Evolutionary conservation across 345 rosid genomes (phyloP).

Genomic region (Luvunga scandens): DNA sequence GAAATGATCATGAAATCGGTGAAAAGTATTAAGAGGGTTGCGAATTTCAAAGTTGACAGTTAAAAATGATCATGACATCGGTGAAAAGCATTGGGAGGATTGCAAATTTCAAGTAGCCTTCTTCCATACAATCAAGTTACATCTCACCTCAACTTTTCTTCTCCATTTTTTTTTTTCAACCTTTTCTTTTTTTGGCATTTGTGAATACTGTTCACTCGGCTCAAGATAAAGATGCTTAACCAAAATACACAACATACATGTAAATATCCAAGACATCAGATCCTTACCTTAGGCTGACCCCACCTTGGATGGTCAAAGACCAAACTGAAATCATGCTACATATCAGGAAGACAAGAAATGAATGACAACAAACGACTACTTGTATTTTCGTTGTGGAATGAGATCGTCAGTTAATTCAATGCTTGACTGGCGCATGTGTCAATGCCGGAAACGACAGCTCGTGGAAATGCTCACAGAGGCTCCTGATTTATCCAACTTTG

Average conservation of each 20-base stretch:
- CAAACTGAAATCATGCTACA: slow-evolving; percentile 12
- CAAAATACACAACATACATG: background rate
- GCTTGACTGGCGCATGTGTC: slow-evolving; percentile 12
- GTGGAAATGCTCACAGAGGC: background rate
- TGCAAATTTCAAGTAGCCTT: background rate
- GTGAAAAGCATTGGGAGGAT: background rate
- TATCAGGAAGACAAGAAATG: background rate
- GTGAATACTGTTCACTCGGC: background rate
- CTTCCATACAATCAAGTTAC: background rate
- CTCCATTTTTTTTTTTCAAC: background rate
- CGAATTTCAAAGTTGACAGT: background rate
- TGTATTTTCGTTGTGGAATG: slow-evolving; percentile 1
- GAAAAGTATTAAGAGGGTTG: background rate
- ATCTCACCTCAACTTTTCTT: background rate
- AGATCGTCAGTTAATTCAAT: background rate
- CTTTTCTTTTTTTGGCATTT: too few relatives aligned
- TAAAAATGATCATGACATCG: background rate
- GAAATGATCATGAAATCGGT: background rate
- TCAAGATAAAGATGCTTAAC: background rate
- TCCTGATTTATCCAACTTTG: slow-evolving; percentile 3
- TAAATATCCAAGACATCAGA: background rate
- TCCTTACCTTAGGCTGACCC: background rate
- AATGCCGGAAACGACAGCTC: slow-evolving; percentile 10
- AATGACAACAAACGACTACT: background rate
- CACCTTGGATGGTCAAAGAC: slow-evolving; percentile 8